These are phyloP conservation scores for Abrus pulchellus DNA, from an alignment of 306 rosid species.

Conservation along the genomic window DNA sequence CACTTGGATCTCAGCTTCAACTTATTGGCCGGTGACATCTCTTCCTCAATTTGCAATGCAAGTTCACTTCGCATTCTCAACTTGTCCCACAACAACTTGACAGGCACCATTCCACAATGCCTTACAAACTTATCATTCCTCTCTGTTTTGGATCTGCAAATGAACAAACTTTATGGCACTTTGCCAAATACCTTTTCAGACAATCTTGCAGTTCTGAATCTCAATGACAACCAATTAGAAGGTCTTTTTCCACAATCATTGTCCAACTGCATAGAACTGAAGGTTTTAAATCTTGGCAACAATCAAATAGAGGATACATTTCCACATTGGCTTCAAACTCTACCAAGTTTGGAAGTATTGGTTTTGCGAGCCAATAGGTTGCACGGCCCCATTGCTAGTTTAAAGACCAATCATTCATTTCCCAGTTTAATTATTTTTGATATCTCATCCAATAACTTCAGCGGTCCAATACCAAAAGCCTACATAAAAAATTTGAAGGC, in stretches of 20 bases:
- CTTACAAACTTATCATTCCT: constrained; percentile 15
- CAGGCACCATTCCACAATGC: constrained; percentile 49
- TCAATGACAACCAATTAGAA: constrained; percentile 45
- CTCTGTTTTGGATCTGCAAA: constrained; percentile 8
- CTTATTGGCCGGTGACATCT: constrained; percentile 10
- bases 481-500: constrained; percentile 34
- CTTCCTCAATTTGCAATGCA: constrained; percentile 17
- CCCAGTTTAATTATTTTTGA: constrained; percentile 45
- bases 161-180: constrained; percentile 46
- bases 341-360: constrained; percentile 34
- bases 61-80: background rate
- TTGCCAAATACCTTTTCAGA: constrained; percentile 22
- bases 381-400: constrained; percentile 41
- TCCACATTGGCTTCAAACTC: constrained; percentile 51
- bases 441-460: constrained; percentile 44
- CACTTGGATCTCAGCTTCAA: constrained; percentile 31
- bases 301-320: constrained; percentile 49
- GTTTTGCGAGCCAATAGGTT: constrained; percentile 52
- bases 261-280: background rate
- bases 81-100: constrained; percentile 36
- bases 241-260: constrained; percentile 50
- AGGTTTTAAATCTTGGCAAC: constrained; percentile 50
- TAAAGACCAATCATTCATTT: background rate
- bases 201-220: fast-evolving
- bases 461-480: constrained; percentile 39